Evolutionary conservation across 768 basidiomycete genomes (phyloP).

Genomic region (Dioszegia crocea): DNA sequence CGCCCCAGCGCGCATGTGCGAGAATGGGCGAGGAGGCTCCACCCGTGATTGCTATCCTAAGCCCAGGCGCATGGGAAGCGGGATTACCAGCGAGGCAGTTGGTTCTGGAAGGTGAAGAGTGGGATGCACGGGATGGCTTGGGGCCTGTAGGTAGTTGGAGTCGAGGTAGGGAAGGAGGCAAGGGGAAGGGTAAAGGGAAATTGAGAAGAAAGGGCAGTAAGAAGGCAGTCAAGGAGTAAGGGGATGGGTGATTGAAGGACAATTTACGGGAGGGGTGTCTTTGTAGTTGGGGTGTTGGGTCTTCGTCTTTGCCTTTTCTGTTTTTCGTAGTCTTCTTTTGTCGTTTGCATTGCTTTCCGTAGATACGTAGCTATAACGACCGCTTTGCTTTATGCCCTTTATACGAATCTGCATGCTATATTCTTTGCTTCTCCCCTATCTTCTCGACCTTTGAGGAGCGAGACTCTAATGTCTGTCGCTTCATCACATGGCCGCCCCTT

Average conservation of each 20-base stretch:
- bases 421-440: no score
- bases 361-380: no score
- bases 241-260: neutral
- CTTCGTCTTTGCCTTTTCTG: no score
- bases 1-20: conserved; percentile 7
- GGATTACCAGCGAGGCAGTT: conserved; percentile 42
- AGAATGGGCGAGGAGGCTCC: conserved; percentile 12
- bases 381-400: no score
- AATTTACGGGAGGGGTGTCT: neutral
- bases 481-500: no score
- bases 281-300: no score
- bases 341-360: no score
- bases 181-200: conserved; percentile 5
- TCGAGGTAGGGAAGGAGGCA: conserved; percentile 4
- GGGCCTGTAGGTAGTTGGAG: conserved; percentile 23
- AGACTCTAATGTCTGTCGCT: no score
- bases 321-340: no score
- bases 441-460: no score
- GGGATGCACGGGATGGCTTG: conserved; percentile 39
- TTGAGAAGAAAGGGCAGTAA: conserved; percentile 15
- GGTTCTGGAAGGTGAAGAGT: conserved; percentile 48
- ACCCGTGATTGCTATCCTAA: conserved; percentile 42
- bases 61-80: conserved; percentile 44
- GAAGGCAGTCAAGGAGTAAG: conserved; percentile 7
- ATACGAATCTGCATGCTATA: no score